Conservation (phyloP, 176 grass and related monocot genomes). For the Dendrocalamus sinicus region DNA sequence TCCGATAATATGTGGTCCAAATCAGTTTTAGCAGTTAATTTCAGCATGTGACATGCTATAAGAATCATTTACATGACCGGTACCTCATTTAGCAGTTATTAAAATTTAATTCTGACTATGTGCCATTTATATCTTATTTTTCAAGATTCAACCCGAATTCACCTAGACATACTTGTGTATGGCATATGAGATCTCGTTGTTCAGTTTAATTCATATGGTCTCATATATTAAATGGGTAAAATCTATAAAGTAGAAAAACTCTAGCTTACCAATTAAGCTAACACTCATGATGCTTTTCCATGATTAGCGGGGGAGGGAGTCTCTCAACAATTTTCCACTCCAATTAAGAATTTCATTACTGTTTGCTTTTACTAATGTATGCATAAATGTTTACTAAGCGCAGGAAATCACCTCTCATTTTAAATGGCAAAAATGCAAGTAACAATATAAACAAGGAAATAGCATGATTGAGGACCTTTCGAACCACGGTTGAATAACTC, state of each 20-base stretch:
- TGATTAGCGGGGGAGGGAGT: neutral
- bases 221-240: neutral
- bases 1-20: neutral
- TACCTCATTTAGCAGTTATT: neutral
- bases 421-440: neutral
- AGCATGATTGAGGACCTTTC: slow-evolving; percentile 33
- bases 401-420: neutral
- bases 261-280: neutral
- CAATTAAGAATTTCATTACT: neutral
- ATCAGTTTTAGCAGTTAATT: neutral
- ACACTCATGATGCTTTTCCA: neutral
- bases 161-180: neutral
- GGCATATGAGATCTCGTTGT: neutral
- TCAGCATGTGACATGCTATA: neutral
- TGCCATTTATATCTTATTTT: neutral
- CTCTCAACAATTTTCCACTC: neutral
- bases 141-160: neutral
- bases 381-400: neutral
- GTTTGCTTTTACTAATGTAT: neutral
- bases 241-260: neutral
- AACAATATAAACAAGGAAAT: neutral
- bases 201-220: neutral
- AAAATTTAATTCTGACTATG: neutral
- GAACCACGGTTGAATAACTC: slow-evolving; percentile 45
- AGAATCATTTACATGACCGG: neutral